phyloP scores from a whole-genome alignment of 179 eudicot genomes.

The Nepenthes alata region DNA sequence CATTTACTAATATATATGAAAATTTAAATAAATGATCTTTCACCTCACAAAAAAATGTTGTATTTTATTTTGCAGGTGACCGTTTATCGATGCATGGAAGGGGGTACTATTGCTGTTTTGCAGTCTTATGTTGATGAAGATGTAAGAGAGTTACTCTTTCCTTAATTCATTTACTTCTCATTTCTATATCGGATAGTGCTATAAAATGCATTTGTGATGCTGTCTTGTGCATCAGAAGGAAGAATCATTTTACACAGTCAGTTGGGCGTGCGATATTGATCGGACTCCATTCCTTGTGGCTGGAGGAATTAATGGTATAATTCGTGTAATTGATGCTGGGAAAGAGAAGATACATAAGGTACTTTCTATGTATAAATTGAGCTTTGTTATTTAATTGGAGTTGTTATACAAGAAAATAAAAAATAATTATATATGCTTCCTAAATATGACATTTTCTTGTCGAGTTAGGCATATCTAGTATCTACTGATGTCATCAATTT shows the following conservation, averaged over 20 bases:
- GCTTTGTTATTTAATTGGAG: not conserved
- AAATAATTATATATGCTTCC: too few relatives aligned
- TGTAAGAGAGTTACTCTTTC: constrained; percentile 40
- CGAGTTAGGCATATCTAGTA: too few relatives aligned
- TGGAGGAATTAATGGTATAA: constrained; percentile 85
- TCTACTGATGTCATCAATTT: too few relatives aligned
- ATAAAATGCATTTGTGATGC: not conserved
- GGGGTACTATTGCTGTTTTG: constrained; percentile 86
- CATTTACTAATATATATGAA: too few relatives aligned
- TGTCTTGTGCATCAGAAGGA: constrained; percentile 67
- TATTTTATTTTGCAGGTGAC: constrained; percentile 48
- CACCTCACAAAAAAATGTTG: too few relatives aligned
- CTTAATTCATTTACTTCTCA: not conserved
- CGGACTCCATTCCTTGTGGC: constrained; percentile 81
- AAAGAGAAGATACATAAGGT: constrained; percentile 92
- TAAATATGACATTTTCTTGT: too few relatives aligned
- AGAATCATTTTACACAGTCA: constrained; percentile 89
- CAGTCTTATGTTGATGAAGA: constrained; percentile 94
- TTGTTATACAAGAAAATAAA: not conserved
- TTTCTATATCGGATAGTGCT: not conserved
- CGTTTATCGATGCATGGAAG: constrained; percentile 84
- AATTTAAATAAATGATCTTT: too few relatives aligned
- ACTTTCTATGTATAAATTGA: not conserved
- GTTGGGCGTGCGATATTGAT: constrained; percentile 84
- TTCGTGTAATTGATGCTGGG: constrained; percentile 83